A percentile compares a stretch with the other conserved stretches of the same genome.
Conservation (phyloP, 257 asterid genomes). For the Ligustrum vulgare region DNA sequence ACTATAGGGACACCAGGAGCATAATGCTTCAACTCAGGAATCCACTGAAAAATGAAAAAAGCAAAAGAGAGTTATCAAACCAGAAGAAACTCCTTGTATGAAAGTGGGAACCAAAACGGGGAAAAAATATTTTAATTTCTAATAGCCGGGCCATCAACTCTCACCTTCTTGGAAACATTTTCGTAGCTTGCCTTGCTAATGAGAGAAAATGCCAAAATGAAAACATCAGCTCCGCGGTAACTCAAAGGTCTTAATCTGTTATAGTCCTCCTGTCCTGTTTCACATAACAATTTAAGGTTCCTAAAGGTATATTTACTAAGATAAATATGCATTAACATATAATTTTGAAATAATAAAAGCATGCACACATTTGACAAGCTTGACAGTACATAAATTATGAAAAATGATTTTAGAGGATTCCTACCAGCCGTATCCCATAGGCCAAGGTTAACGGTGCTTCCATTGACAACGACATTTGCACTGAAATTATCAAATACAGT, state of each 20-base stretch:
- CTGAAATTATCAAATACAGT: constrained; percentile 82
- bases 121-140: background rate
- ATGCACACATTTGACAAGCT: constrained; percentile 9
- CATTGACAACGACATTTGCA: constrained; percentile 75
- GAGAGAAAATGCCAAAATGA: constrained; percentile 73
- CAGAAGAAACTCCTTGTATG: constrained; percentile 4
- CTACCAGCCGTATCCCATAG: constrained; percentile 88
- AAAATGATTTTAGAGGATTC: constrained; percentile 12
- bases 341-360: constrained; percentile 19
- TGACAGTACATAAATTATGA: constrained; percentile 10
- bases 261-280: constrained; percentile 80
- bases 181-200: constrained; percentile 83
- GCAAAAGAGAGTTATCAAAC: constrained; percentile 4
- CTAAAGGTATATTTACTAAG: constrained; percentile 5
- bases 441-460: constrained; percentile 69
- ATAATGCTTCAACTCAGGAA: constrained; percentile 77
- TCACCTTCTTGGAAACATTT: constrained; percentile 73
- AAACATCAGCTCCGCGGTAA: constrained; percentile 83
- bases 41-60: constrained; percentile 54
- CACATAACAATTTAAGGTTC: constrained; percentile 13
- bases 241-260: constrained; percentile 76
- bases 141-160: constrained; percentile 17
- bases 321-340: constrained; percentile 4
- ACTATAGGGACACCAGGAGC: constrained; percentile 81
- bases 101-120: background rate